Conservation (phyloP, 495 filamentous ascomycete species). For the Gamarada debralockiae region DNA sequence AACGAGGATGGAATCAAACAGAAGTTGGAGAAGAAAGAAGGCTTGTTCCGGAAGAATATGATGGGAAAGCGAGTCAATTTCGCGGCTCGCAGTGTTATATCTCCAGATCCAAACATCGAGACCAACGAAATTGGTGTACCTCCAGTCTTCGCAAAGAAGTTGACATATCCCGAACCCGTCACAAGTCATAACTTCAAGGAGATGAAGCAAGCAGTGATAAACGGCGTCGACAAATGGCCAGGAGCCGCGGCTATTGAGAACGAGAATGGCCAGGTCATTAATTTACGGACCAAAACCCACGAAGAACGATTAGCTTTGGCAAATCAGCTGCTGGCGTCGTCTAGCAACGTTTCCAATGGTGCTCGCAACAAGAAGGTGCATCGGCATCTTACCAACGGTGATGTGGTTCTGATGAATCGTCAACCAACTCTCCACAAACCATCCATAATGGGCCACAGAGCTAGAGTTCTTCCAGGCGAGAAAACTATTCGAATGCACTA, state of each 20-base stretch:
- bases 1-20: conserved; percentile 93
- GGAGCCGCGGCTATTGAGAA: conserved; percentile 93
- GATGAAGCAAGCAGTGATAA: conserved; percentile 93
- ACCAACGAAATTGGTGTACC: conserved; percentile 98
- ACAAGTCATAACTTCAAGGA: conserved; percentile 96
- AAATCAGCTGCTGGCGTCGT: conserved; percentile 89
- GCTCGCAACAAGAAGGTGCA: conserved; percentile 94
- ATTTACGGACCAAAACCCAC: conserved; percentile 75
- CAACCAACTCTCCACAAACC: conserved; percentile 99
- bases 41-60: conserved; percentile 98
- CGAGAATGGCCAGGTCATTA: conserved; percentile 88
- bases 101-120: conserved; percentile 97
- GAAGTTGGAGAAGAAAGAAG: conserved; percentile 97
- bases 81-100: conserved; percentile 96
- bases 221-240: conserved; percentile 90
- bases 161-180: conserved; percentile 96
- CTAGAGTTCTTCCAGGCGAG: conserved; percentile 86
- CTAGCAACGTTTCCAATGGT: conserved; percentile 67
- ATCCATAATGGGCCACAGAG: conserved; percentile 98
- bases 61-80: conserved; percentile 99
- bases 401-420: conserved; percentile 98
- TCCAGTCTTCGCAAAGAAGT: conserved; percentile 90
- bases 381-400: conserved; percentile 91
- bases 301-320: conserved; percentile 84
- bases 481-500: conserved; percentile 99